phyloP scores from a whole-genome alignment of 169 alveolate genomes.

The Eimeria praecox region DNA sequence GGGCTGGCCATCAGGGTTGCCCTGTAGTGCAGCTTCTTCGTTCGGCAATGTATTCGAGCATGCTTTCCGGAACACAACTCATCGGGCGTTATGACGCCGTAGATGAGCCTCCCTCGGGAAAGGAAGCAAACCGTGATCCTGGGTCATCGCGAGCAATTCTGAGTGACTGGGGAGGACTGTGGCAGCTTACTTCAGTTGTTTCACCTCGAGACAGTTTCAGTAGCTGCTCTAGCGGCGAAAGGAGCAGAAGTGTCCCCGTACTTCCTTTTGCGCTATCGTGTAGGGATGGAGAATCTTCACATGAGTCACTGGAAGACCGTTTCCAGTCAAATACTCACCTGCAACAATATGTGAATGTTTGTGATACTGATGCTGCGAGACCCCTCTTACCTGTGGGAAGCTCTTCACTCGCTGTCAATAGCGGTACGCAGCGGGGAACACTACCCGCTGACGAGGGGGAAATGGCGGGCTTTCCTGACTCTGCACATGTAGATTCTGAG shows the following conservation, averaged over 20 bases:
- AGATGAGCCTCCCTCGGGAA: not conserved
- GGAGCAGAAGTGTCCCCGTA: not conserved
- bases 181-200: conserved; percentile 57
- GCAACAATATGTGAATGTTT: not conserved
- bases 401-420: conserved; percentile 12
- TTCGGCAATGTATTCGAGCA: conserved; percentile 17
- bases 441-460: not conserved
- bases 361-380: conserved; percentile 10
- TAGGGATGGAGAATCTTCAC: not conserved
- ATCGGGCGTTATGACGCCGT: conserved; percentile 12
- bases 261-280: not conserved
- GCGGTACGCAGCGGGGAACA: conserved; percentile 40
- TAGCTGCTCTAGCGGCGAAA: conserved; percentile 37
- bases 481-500: conserved; percentile 14
- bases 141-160: not conserved
- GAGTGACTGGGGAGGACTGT: conserved; percentile 57
- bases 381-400: conserved; percentile 8
- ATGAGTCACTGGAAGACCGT: not conserved
- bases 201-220: not conserved
- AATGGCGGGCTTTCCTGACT: not conserved
- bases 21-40: conserved; percentile 14
- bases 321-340: not conserved
- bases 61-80: not conserved
- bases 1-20: not conserved
- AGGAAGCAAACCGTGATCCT: not conserved